These are phyloP conservation scores for Wickerhamomyces kurtzmanii DNA, from an alignment of 805 yeast genomes.

Conservation along the genomic window DNA sequence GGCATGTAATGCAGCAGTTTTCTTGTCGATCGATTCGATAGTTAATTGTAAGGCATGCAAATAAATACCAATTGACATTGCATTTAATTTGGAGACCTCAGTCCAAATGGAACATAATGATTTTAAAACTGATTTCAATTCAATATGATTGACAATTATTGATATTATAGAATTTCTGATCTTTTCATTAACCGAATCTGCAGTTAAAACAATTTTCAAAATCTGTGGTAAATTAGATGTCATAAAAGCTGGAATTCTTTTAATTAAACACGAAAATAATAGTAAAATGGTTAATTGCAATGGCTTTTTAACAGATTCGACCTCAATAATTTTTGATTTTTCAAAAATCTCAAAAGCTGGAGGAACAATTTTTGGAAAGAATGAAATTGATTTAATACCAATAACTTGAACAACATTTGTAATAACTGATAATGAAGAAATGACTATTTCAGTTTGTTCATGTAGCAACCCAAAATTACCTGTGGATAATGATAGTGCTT, in stretches of 20 bases:
- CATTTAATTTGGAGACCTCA: slow-evolving; percentile 23
- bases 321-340: slow-evolving; percentile 12
- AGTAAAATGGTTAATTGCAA: slow-evolving; percentile 66
- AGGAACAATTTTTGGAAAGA: slow-evolving; percentile 76
- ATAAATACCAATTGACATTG: slow-evolving; percentile 55
- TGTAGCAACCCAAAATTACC: slow-evolving; percentile 44
- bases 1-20: slow-evolving; percentile 64
- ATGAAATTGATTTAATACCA: slow-evolving; percentile 82
- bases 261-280: slow-evolving; percentile 63
- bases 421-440: slow-evolving; percentile 67
- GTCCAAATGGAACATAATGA: slow-evolving; percentile 60
- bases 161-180: slow-evolving; percentile 56
- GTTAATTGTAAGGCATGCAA: slow-evolving; percentile 57
- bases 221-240: slow-evolving; percentile 57
- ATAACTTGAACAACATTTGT: slow-evolving; percentile 60
- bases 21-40: slow-evolving; percentile 62
- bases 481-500: slow-evolving; percentile 39
- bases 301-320: slow-evolving; percentile 19
- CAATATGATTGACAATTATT: slow-evolving; percentile 56
- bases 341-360: slow-evolving; percentile 58
- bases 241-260: slow-evolving; percentile 81
- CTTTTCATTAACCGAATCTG: slow-evolving; percentile 47
- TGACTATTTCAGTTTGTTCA: slow-evolving; percentile 47
- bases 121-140: slow-evolving; percentile 49
- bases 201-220: slow-evolving; percentile 44